Conservation (phyloP, 495 filamentous ascomycete species). For the Penicillium paradoxum region DNA sequence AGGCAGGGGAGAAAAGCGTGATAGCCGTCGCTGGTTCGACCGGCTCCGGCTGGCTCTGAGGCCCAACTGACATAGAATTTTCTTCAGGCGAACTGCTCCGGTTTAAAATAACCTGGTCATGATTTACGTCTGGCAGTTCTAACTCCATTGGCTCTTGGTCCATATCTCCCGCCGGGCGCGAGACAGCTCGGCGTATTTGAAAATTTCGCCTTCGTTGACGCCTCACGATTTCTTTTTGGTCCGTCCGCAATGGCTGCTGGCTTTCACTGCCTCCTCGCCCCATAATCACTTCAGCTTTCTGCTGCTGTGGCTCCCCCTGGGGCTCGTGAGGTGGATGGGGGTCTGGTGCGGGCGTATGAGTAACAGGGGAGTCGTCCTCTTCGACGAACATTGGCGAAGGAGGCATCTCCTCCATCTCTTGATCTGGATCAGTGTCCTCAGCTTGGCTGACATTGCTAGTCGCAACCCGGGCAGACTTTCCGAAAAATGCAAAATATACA, state of each 20-base stretch:
- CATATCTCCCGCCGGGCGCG: neutral
- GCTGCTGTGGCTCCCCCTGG: neutral
- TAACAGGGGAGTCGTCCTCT: neutral
- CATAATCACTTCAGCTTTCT: neutral
- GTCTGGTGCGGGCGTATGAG: neutral
- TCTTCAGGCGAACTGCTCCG: neutral
- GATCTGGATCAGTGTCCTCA: neutral
- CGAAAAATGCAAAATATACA: conserved; percentile 36
- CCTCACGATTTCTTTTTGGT: neutral
- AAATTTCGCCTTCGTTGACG: neutral
- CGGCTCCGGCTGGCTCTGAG: neutral
- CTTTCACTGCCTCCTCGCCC: neutral
- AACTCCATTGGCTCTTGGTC: neutral
- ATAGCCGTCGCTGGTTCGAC: neutral
- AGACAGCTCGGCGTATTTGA: neutral
- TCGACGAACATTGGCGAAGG: neutral
- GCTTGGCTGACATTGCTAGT: neutral
- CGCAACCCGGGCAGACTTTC: conserved; percentile 11
- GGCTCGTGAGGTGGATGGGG: neutral
- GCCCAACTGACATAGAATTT: neutral
- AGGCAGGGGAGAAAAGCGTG: neutral
- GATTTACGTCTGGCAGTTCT: neutral
- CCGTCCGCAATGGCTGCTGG: neutral
- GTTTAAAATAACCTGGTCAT: neutral
- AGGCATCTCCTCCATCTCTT: neutral